Base-by-base conservation (phyloP, 495 filamentous ascomycete species). In the Aspergillus carlsbadensis region DNA sequence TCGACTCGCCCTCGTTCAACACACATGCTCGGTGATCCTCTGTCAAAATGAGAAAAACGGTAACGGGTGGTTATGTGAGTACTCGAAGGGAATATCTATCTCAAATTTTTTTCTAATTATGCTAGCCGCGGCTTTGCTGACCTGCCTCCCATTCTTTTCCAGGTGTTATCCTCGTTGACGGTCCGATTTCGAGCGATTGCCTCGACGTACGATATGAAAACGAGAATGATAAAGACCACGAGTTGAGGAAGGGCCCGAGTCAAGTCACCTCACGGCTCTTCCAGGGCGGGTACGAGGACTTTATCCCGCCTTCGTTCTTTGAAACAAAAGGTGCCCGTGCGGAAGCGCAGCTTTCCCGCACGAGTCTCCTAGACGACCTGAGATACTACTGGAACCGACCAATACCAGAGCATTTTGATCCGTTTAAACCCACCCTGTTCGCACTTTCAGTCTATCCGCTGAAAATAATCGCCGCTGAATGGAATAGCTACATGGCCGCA, bases 401-500 rank as follows among this genome's bases (percentile, higher is more conserved):
- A n/a, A 2, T 29, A 15, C 48, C 48, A 21, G 48, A 52, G 7
- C 17, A 17, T 10, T 52, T 52, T 10, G 20, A 26, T 24, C 17
- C 48, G 20, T 1, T 15, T 15, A 37, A 20, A 3, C 48, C 48
- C n/a, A 52, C 48, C 2, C 18, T 52, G 20, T 52, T 52, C 48
- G 48, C 48, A 24, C 18, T 40, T 8, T 29, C 48, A 15, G 17
- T 15, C 20, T 52, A 52, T 18, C 48, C 48, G 5, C 48, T 52
- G 20, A 52, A 15, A n/a, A 52, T 52, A 10, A 52, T 52, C 33
- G 35, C 34, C 35, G 48, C 48, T 6, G 48, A 52, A 15, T 52
- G 48, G 48, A 52, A 52, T 35, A 52, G 22, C 11, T 52, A 52
- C 15, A 39, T 52, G 48, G 48, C 48, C 18, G 48, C 48, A 5